phyloP scores from a whole-genome alignment of 495 filamentous ascomycete genomes.

The Penicillium psychrofluorescens region DNA sequence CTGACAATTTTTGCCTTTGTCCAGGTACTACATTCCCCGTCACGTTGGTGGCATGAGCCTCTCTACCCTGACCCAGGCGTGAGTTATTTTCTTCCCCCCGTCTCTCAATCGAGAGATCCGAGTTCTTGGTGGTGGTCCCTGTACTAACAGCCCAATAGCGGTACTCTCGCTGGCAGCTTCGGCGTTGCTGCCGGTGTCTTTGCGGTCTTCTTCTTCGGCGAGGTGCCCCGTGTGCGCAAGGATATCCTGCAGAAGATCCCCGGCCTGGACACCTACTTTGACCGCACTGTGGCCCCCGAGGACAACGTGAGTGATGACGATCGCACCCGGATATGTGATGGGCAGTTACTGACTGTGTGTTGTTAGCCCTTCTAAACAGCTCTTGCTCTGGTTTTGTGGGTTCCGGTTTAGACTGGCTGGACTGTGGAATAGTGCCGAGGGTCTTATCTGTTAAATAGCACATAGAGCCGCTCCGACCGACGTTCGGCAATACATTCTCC shows the following conservation, averaged over 20 bases:
- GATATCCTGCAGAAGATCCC: slow-evolving; percentile 62
- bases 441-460: slow-evolving; percentile 24
- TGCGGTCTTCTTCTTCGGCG: slow-evolving; percentile 65
- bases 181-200: slow-evolving; percentile 54
- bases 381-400: slow-evolving; percentile 3
- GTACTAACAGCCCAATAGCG: slow-evolving; percentile 29
- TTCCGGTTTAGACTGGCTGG: not conserved
- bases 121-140: not conserved
- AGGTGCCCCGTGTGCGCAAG: slow-evolving; percentile 57
- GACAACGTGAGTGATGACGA: slow-evolving; percentile 47
- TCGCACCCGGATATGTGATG: too few species aligned
- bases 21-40: slow-evolving; percentile 44
- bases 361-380: slow-evolving; percentile 35
- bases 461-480: slow-evolving; percentile 21
- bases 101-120: not conserved
- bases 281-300: slow-evolving; percentile 52
- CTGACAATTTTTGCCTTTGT: not conserved
- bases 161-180: slow-evolving; percentile 46
- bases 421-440: slow-evolving; percentile 22
- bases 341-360: slow-evolving; percentile 10
- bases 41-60: slow-evolving; percentile 46
- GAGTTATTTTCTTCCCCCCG: slow-evolving; percentile 17
- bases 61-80: slow-evolving; percentile 40
- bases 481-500: not conserved
- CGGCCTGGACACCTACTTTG: slow-evolving; percentile 50